Base-by-base conservation (phyloP, 2,329 filamentous ascomycete genomes). In the Pseudocercospora musae region DNA sequence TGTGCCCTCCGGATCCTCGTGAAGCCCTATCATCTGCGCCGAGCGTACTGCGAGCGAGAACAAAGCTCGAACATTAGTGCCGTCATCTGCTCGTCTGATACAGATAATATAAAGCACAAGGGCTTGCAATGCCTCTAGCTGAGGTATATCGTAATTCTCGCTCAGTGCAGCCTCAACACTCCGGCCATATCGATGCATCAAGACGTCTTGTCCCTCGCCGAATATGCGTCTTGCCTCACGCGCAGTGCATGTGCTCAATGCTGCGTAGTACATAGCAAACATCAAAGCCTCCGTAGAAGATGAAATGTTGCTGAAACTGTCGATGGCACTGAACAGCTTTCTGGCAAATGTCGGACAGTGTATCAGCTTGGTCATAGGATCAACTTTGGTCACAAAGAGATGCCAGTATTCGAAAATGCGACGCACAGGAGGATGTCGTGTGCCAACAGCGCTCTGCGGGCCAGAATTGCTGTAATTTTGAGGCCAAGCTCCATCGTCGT, bases 301-400 rank as follows among this genome's bases (percentile, higher is more conserved):
- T 2, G 62, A 49, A 13, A 68, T 33, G 15, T 59, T 62, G 13
- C 56, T 25, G 6, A 65, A 62, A 20, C 63, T 61, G 31, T 69
- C 66, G 13, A 69, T 64, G 31, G 61, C 27, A 10, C 20, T 40
- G 49, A 71, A 62, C 1, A 72, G 44, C 46, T 65, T 68, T 25
- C 60, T 57, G 0, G 57, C 60, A 21, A 71, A 63, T 5, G 68
- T 66, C 4, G 70, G 69, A 56, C 70, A 69, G 57, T 73, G 71
- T 10, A 73, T 62, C 18, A 72, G 50, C 59, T 73, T 73, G 6
- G 63, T 67, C 63, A 72, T 63, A 4, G 70, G 70, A 56, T 73
- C 71, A 1, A 72, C 69, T 23, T 69, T 52, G 6, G 65, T 63
- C 11, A 63, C 55, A 50, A 69, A 73, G 6, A 73, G 56, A 33